Conservation (phyloP, 495 filamentous ascomycete species). For the Chaetomium cochliodes region DNA sequence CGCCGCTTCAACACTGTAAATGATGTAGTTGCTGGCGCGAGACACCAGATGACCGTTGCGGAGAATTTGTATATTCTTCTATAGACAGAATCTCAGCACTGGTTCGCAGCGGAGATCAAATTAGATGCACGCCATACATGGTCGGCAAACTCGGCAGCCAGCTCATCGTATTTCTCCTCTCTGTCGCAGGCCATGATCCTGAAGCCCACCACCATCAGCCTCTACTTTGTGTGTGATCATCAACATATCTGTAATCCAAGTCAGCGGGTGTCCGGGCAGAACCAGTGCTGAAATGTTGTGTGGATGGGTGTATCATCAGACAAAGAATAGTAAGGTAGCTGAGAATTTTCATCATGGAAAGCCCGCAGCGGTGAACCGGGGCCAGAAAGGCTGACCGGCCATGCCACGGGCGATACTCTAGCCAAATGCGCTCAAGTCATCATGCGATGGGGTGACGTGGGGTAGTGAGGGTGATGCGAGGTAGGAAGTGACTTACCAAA, state of each 20-base stretch:
- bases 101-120: conserved; percentile 36
- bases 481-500: conserved; percentile 26
- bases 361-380: conserved; percentile 32
- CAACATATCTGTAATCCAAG: conserved; percentile 17
- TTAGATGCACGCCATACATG: conserved; percentile 51
- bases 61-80: conserved; percentile 74
- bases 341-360: conserved; percentile 95
- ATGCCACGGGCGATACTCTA: conserved; percentile 74
- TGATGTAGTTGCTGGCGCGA: conserved; percentile 90
- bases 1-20: conserved; percentile 96
- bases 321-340: conserved; percentile 88
- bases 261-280: conserved; percentile 23
- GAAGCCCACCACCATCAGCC: conserved; percentile 24
- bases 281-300: conserved; percentile 15
- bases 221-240: conserved; percentile 13
- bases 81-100: conserved; percentile 56
- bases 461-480: not conserved
- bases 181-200: conserved; percentile 95
- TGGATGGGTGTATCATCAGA: conserved; percentile 59
- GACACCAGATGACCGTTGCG: conserved; percentile 94
- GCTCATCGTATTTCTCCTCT: conserved; percentile 73
- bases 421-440: conserved; percentile 99
- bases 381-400: conserved; percentile 43
- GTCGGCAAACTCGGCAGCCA: conserved; percentile 74
- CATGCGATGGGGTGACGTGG: conserved; percentile 51